Conservation (phyloP, 2,329 filamentous ascomycete species). For the Cladosporium velox region DNA sequence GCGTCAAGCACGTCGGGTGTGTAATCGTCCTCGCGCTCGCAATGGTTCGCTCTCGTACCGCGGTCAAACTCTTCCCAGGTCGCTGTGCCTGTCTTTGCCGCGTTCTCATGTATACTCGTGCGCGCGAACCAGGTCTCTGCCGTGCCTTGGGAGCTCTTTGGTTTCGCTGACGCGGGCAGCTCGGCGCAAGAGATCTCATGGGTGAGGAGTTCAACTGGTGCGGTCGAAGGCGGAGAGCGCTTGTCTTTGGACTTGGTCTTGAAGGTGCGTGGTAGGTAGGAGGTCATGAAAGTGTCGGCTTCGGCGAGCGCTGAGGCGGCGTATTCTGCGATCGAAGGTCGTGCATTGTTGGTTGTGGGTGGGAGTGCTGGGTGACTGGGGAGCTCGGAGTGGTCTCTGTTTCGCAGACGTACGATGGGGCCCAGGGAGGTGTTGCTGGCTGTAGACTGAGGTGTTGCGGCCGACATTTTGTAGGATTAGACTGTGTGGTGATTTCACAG, state of each 20-base stretch:
- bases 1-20: conserved; percentile 58
- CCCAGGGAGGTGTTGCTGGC: conserved; percentile 22
- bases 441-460: not conserved
- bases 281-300: conserved; percentile 60
- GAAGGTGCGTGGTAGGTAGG: conserved; percentile 57
- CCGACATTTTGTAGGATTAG: conserved; percentile 3
- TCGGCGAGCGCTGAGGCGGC: conserved; percentile 59
- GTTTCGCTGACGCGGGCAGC: conserved; percentile 37
- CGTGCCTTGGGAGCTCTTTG: conserved; percentile 22
- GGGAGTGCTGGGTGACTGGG: conserved; percentile 38
- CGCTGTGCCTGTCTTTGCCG: conserved; percentile 55
- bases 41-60: conserved; percentile 61
- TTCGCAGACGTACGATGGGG: conserved; percentile 37
- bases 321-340: conserved; percentile 40
- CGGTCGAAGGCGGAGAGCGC: conserved; percentile 51
- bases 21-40: conserved; percentile 58
- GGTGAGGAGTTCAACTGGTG: conserved; percentile 57
- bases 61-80: conserved; percentile 64
- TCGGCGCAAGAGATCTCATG: conserved; percentile 51
- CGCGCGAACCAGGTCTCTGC: conserved; percentile 66
- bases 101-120: conserved; percentile 62
- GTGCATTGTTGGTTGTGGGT: conserved; percentile 18
- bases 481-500: not conserved
- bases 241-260: conserved; percentile 52
- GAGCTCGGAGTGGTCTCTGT: conserved; percentile 35